Evolutionary conservation across 1,284 basidiomycete genomes (phyloP).

Genomic region (Fomitopsis pinicola): DNA sequence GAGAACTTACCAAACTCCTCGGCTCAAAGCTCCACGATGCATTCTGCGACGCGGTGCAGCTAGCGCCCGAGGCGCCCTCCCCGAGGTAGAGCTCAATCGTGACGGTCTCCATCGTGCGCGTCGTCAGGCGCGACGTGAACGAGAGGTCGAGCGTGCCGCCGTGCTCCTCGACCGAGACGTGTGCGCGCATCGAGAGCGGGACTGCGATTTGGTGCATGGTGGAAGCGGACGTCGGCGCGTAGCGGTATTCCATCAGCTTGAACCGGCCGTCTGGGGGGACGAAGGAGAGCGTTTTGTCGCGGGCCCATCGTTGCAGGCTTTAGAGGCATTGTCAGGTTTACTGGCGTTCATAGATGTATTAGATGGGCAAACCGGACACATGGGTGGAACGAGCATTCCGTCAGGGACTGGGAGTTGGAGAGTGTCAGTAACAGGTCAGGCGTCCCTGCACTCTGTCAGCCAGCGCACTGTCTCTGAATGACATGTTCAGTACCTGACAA

Average conservation of each 20-base stretch:
- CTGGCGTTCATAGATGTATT: neutral
- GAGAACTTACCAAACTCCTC: slow-evolving; percentile 43
- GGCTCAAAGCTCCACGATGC: slow-evolving; percentile 80
- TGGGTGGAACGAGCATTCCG: slow-evolving; percentile 85
- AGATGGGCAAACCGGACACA: slow-evolving; percentile 70
- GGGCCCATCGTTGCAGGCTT: slow-evolving; percentile 78
- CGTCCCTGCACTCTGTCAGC: slow-evolving; percentile 49
- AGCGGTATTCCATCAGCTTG: slow-evolving; percentile 82
- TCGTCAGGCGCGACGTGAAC: slow-evolving; percentile 62
- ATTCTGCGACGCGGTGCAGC: slow-evolving; percentile 59
- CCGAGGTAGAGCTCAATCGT: slow-evolving; percentile 74
- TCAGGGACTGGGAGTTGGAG: slow-evolving; percentile 70
- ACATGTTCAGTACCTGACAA: slow-evolving; percentile 57
- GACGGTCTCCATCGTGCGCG: slow-evolving; percentile 66
- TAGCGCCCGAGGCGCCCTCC: slow-evolving; percentile 61
- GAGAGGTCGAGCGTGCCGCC: slow-evolving; percentile 71
- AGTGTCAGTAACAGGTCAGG: slow-evolving; percentile 85
- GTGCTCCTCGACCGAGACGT: slow-evolving; percentile 54
- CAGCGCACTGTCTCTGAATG: neutral
- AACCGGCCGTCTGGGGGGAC: slow-evolving; percentile 94
- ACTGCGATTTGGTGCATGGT: slow-evolving; percentile 47
- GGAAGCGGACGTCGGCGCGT: slow-evolving; percentile 35
- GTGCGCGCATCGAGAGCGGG: slow-evolving; percentile 63
- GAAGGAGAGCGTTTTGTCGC: slow-evolving; percentile 82
- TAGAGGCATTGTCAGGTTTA: neutral